A percentile compares a stretch with the other conserved stretches of the same genome.
Conservation (phyloP, 257 asterid genomes). For the Jaltomata sinuosa region DNA sequence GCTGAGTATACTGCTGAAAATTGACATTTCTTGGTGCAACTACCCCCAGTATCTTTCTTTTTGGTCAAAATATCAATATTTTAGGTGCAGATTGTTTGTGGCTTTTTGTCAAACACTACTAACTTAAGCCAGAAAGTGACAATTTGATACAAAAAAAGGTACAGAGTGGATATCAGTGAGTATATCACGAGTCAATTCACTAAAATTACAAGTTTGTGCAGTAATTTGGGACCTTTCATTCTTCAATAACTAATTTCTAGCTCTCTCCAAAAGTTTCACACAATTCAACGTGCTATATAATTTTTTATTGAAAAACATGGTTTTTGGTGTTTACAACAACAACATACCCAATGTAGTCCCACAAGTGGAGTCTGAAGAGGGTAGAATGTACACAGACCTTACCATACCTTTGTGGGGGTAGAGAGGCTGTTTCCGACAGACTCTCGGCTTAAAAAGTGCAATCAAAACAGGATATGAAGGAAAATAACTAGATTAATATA, state of each 20-base stretch:
- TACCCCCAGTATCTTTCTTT: neutral
- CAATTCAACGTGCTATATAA: neutral
- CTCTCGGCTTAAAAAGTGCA: neutral
- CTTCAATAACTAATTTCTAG: neutral
- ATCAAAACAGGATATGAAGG: neutral
- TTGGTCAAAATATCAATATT: neutral
- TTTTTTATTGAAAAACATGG: neutral
- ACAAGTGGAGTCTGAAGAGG: neutral
- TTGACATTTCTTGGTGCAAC: neutral
- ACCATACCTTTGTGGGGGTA: neutral
- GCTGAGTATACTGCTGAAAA: neutral
- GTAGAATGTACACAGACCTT: neutral
- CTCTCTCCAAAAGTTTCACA: neutral
- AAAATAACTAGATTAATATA: neutral
- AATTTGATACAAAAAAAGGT: neutral
- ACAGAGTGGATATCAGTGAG: neutral
- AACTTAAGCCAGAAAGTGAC: neutral
- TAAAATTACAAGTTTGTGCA: neutral
- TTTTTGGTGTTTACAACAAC: neutral
- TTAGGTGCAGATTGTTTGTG: neutral
- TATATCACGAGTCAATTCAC: neutral
- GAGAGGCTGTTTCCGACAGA: neutral
- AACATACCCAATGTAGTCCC: neutral
- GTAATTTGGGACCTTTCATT: neutral
- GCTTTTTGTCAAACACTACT: neutral